Evolutionary conservation across 257 asterid species (phyloP).

Genomic region (Verbena officinalis): DNA sequence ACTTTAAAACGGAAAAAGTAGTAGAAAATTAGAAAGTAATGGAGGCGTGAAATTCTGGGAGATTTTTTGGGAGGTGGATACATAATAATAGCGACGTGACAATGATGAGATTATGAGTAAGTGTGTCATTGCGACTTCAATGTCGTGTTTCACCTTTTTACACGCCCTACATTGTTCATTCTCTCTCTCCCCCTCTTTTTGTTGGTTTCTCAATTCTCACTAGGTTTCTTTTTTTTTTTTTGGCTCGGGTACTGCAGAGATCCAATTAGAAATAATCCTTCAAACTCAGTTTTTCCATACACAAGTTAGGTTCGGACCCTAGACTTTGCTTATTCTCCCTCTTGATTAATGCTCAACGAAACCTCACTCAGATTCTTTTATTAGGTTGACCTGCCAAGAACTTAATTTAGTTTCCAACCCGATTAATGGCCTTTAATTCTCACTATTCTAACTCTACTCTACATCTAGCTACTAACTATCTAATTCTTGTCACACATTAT

Average conservation of each 20-base stretch:
- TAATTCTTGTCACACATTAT: constrained; percentile 26
- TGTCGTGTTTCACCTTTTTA: constrained; percentile 28
- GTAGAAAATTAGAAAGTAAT: constrained; percentile 20
- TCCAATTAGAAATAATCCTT: no score
- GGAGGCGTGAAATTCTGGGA: constrained; percentile 48
- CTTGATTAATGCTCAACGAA: constrained; percentile 30
- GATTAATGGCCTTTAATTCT: constrained; percentile 18
- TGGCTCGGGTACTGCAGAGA: no score
- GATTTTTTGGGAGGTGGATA: constrained; percentile 32
- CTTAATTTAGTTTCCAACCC: neutral
- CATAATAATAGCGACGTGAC: constrained; percentile 50
- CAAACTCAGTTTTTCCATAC: no score
- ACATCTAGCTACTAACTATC: neutral
- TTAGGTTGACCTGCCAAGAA: constrained; percentile 30
- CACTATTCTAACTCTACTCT: neutral
- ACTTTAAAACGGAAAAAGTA: neutral
- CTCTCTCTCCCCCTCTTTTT: neutral
- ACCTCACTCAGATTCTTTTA: constrained; percentile 11
- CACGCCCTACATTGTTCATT: constrained; percentile 3
- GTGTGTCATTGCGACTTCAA: constrained; percentile 42
- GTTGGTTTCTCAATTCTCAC: neutral
- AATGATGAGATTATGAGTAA: constrained; percentile 59
- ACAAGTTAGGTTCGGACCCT: no score
- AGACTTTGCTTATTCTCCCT: neutral
- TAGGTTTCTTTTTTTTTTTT: no score